Conservation (phyloP, 768 basidiomycete genomes). For the Tephrocybe sp. region DNA sequence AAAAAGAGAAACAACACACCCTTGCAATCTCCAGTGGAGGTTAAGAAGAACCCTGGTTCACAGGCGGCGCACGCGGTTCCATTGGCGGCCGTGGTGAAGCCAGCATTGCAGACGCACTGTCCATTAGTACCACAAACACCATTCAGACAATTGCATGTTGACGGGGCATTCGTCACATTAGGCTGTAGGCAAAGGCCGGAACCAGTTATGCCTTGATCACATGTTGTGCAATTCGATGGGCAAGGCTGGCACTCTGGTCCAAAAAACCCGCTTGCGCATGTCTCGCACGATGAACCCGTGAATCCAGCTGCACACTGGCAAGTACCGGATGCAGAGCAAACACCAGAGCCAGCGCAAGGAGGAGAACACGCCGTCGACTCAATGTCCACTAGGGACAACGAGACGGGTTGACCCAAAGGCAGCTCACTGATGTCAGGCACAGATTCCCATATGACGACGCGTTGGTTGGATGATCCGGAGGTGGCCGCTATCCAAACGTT, state of each 20-base stretch:
- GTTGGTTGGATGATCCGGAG: slow-evolving; percentile 39
- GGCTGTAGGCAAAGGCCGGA: slow-evolving; percentile 66
- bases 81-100: slow-evolving; percentile 59
- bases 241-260: slow-evolving; percentile 70
- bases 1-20: slow-evolving; percentile 33
- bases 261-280: slow-evolving; percentile 68
- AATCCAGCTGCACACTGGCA: slow-evolving; percentile 75
- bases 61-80: slow-evolving; percentile 70
- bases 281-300: slow-evolving; percentile 73
- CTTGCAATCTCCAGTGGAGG: slow-evolving; percentile 58
- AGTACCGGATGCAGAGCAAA: slow-evolving; percentile 64
- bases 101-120: slow-evolving; percentile 61
- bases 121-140: slow-evolving; percentile 71
- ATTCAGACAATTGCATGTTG: slow-evolving; percentile 77
- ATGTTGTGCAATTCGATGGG: slow-evolving; percentile 60
- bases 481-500: slow-evolving; percentile 58
- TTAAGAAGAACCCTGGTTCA: slow-evolving; percentile 62
- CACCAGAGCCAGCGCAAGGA: slow-evolving; percentile 58
- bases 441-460: slow-evolving; percentile 76
- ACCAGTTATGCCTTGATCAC: slow-evolving; percentile 78
- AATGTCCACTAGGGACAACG: slow-evolving; percentile 60
- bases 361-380: slow-evolving; percentile 64
- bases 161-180: slow-evolving; percentile 44
- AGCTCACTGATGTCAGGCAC: slow-evolving; percentile 77
- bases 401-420: slow-evolving; percentile 45